phyloP scores from a whole-genome alignment of 257 asterid species.

The Solanum chiquidenum region DNA sequence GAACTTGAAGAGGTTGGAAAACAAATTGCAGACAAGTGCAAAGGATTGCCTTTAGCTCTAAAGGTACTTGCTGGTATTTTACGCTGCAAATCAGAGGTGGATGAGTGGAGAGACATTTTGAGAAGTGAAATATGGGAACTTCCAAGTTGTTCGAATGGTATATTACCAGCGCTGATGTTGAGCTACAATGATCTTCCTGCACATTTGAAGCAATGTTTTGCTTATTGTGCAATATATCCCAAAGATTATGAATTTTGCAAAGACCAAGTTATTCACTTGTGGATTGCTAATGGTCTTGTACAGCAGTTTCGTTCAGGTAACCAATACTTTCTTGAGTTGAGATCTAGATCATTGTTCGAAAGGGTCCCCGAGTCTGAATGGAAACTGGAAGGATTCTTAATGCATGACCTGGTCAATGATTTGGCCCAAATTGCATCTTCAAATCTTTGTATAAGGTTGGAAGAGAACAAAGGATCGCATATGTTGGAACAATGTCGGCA shows the following conservation, averaged over 20 bases:
- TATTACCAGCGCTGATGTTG: slow-evolving; percentile 1
- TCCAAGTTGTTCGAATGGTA: no score
- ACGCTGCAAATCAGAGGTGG: not conserved
- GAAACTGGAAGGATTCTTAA: not conserved
- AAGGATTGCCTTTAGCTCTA: not conserved
- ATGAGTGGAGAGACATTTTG: not conserved
- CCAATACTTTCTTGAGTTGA: not conserved
- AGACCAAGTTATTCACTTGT: not conserved
- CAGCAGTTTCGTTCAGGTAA: not conserved
- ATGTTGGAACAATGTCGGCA: not conserved
- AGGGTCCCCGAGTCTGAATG: not conserved
- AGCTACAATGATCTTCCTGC: slow-evolving; percentile 17
- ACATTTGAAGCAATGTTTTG: slow-evolving; percentile 8
- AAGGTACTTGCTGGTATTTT: not conserved
- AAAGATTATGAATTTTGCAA: slow-evolving; percentile 4
- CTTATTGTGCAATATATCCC: slow-evolving; percentile 18
- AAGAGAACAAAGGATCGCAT: not conserved
- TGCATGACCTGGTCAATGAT: slow-evolving; percentile 9
- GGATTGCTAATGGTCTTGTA: slow-evolving; percentile 2
- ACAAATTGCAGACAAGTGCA: not conserved
- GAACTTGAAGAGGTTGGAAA: not conserved
- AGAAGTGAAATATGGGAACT: no score
- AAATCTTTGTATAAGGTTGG: not conserved
- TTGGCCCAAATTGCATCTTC: not conserved
- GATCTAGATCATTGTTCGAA: not conserved